A percentile compares a stretch with the other conserved stretches of the same genome.
These are phyloP conservation scores for Diaporthe citrichinensis DNA, from an alignment of 2,329 filamentous ascomycete genomes.

Conservation along the genomic window DNA sequence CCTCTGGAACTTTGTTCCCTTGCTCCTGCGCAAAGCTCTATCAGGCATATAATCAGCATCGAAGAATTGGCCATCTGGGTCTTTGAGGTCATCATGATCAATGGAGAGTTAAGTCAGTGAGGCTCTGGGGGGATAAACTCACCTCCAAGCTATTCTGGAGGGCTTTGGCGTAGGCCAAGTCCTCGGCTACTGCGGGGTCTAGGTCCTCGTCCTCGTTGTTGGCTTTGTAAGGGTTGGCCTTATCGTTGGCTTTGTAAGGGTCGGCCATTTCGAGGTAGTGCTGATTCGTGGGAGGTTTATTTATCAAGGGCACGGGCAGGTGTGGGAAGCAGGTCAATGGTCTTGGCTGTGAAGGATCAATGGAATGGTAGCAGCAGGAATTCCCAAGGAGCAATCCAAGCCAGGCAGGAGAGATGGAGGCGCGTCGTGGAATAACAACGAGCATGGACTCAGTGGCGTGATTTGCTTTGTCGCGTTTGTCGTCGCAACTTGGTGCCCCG, in stretches of 20 bases:
- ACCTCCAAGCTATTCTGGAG: neutral
- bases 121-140: neutral
- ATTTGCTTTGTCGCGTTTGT: neutral
- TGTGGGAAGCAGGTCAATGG: neutral
- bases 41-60: neutral
- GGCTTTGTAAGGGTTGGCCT: too few relatives aligned
- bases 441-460: neutral
- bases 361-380: neutral
- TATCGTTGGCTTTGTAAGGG: neutral
- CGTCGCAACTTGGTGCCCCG: neutral
- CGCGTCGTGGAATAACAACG: neutral
- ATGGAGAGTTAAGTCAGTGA: too few relatives aligned
- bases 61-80: neutral
- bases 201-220: neutral
- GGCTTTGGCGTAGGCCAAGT: neutral
- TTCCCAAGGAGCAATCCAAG: neutral
- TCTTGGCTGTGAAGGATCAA: neutral
- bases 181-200: neutral
- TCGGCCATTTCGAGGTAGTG: neutral
- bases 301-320: too few relatives aligned
- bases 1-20: neutral
- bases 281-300: neutral
- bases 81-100: accelerated
- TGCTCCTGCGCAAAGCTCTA: neutral
- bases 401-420: neutral